Evolutionary conservation across 148 eudicot species (phyloP).

Genomic region (Rhododendron henanense): DNA sequence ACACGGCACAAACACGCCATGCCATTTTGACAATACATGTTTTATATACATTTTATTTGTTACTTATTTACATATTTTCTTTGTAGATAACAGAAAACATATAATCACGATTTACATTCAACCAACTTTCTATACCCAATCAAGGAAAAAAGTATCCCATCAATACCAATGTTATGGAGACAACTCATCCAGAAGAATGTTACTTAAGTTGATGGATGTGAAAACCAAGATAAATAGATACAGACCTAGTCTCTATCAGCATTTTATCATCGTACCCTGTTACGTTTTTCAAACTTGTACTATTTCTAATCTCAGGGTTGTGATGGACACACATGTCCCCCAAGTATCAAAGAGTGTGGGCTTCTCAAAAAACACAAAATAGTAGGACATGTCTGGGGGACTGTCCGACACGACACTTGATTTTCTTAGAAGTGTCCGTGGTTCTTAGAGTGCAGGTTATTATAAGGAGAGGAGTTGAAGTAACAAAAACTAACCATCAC

Average conservation of each 20-base stretch:
- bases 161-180: neutral
- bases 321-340: neutral
- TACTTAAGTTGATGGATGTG: neutral
- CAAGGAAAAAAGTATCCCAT: neutral
- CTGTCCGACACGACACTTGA: neutral
- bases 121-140: neutral
- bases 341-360: neutral
- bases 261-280: neutral
- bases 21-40: neutral
- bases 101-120: neutral
- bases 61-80: neutral
- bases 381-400: neutral
- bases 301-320: neutral
- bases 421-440: neutral
- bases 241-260: neutral
- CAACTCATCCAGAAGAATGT: neutral
- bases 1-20: neutral
- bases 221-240: neutral
- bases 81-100: neutral
- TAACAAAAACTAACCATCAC: constrained; percentile 56
- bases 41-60: neutral
- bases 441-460: neutral
- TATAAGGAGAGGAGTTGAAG: neutral
- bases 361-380: neutral
- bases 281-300: neutral